A percentile compares a stretch with the other conserved stretches of the same genome.
Conservation (phyloP, 441 rosid genomes). For the Syzygium malaccense region DNA sequence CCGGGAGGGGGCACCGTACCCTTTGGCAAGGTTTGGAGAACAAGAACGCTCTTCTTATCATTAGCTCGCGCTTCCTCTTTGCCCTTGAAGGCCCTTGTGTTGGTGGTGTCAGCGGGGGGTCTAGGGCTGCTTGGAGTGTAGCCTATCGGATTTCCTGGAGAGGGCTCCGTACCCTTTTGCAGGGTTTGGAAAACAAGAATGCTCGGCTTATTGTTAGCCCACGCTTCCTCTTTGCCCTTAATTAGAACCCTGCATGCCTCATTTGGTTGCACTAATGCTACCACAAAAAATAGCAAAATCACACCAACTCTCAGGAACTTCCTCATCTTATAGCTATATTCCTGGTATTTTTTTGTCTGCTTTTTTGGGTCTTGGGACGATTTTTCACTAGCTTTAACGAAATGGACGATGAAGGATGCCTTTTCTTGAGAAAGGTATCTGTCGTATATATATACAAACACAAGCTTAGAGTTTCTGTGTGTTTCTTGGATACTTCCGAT, state of each 20-base stretch:
- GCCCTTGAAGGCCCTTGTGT: too few species aligned
- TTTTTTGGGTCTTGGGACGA: not conserved
- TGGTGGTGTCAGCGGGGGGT: not conserved
- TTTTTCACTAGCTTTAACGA: not conserved
- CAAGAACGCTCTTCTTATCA: too few species aligned
- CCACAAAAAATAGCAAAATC: not conserved
- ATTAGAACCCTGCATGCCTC: not conserved
- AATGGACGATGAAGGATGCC: not conserved
- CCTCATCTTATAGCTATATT: too few species aligned
- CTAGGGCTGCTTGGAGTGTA: not conserved
- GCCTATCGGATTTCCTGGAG: conserved; percentile 8
- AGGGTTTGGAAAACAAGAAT: not conserved
- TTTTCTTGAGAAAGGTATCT: not conserved
- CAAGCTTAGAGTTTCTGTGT: not conserved
- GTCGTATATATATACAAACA: not conserved
- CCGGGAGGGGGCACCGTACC: too few species aligned
- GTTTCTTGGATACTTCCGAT: not conserved
- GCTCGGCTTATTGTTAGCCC: not conserved
- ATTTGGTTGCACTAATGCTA: not conserved
- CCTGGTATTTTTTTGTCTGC: not conserved
- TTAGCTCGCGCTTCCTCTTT: too few species aligned
- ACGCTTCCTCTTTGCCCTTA: not conserved
- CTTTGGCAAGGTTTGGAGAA: too few species aligned
- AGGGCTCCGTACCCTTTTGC: not conserved
- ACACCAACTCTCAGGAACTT: too few species aligned